Base-by-base conservation (phyloP, 106 monocot genomes). In the Cymbidium sinense region DNA sequence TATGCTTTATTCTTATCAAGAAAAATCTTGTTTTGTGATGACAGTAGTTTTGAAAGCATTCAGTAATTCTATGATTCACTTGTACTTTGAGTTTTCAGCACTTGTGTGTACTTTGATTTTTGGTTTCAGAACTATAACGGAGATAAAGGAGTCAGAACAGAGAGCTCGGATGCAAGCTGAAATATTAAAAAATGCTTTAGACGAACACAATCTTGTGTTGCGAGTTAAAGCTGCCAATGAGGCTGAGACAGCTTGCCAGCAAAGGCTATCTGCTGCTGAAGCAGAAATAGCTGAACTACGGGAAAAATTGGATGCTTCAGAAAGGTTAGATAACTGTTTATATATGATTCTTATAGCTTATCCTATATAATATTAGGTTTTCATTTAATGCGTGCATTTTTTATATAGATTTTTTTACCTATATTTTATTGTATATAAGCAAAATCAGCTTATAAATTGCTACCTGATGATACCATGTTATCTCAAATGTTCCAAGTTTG, bases 211-310 rank as follows among this genome's bases (percentile, higher is more conserved):
- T 58, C 89, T 99, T 80, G 94, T 95, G 33, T 82, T 95, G 77
- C 84, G 99, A 43, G 92, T 99, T 23, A 99, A 86, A 90, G 95
- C 99, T 78, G 99, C 99, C 80, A 95, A 95, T 78, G 95, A 99
- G 79, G 99, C 99, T 76, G 92, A 94, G 85, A 71, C 83, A 64
- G 94, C 98, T 51, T 99, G 98, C 76, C 89, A 89, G 64, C 82
- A 90, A 81, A 88, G 98, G 69, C 90, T 94, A 43, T 87, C 80
- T 50, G 54, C 83, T 62, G 94, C 98, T 81, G 90, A 99, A 84
- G 79, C 83, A 70, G 94, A 90, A 87, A 88, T 99, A 76, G 61
- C 82, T 72, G 92, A 94, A 35, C 71, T 94, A 73, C 81, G 78
- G 83, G 61, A 65, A 27, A 90, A 92, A 75, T 74, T 99, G 82